A percentile compares a stretch with the other conserved stretches of the same genome.
Evolutionary conservation across 139 green algal species (phyloP).

Genomic region (Astrephomene gubernaculifera): DNA sequence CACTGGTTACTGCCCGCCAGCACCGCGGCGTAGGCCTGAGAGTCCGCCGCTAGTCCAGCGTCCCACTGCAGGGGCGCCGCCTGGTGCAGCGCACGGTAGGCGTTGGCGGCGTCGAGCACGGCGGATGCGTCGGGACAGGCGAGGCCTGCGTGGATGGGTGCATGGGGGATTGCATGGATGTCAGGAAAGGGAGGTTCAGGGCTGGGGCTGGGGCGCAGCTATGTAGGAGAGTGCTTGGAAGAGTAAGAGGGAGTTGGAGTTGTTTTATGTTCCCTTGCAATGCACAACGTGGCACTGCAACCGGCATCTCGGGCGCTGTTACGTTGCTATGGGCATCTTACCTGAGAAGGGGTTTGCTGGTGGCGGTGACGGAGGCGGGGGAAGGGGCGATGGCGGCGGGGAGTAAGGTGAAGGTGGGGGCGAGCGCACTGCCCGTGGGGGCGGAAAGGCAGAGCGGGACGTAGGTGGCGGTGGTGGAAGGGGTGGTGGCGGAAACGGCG

Average conservation of each 20-base stretch:
- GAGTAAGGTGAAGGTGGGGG: background rate
- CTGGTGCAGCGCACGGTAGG: background rate
- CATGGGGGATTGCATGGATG: background rate
- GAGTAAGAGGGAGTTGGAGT: background rate
- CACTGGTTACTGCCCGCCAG: background rate
- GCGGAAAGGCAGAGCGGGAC: background rate
- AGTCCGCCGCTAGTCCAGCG: background rate
- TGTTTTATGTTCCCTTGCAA: background rate
- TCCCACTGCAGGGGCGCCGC: slow-evolving; percentile 4
- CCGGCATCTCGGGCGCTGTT: background rate
- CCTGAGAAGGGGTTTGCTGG: background rate
- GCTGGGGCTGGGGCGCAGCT: background rate
- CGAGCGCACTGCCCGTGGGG: background rate
- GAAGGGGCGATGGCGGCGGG: background rate
- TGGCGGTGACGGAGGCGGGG: background rate
- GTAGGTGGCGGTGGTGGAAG: background rate
- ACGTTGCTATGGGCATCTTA: background rate
- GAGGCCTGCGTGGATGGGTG: background rate
- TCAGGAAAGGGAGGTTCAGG: background rate
- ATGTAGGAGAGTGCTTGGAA: background rate
- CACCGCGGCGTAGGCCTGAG: background rate
- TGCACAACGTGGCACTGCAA: background rate
- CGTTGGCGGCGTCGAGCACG: background rate
- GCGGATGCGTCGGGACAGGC: background rate
- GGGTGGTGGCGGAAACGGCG: background rate